Evolutionary conservation across 2,329 filamentous ascomycete genomes (phyloP).

Genomic region (Exophiala dermatitidis): DNA sequence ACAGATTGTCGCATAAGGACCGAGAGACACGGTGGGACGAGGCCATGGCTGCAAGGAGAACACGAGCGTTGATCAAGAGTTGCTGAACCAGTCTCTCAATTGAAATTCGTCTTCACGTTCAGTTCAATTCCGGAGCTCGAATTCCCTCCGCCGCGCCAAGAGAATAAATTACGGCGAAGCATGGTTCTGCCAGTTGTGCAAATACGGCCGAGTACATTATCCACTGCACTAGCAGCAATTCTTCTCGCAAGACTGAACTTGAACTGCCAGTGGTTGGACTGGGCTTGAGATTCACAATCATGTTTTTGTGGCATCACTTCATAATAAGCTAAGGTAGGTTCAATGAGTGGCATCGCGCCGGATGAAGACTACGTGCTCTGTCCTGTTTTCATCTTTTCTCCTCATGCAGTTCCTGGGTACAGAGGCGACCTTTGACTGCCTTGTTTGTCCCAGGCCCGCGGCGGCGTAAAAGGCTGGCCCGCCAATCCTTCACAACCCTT

Average conservation of each 20-base stretch:
- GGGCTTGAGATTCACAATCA: no score
- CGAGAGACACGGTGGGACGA: slow-evolving; percentile 7
- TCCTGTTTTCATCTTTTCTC: no score
- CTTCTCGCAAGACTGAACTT: no score
- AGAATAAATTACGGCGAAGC: background rate
- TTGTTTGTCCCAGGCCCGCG: no score
- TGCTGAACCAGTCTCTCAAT: background rate
- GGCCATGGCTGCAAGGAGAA: background rate
- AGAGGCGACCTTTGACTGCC: no score
- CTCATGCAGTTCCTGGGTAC: no score
- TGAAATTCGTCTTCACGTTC: background rate
- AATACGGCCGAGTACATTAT: background rate
- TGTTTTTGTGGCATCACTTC: no score
- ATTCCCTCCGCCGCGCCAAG: background rate
- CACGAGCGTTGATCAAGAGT: background rate
- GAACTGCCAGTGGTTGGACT: no score
- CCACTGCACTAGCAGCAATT: background rate
- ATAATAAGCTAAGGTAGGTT: no score
- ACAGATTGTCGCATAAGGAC: slow-evolving; percentile 8
- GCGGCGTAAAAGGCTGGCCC: no score
- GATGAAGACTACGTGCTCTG: no score
- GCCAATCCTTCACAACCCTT: background rate
- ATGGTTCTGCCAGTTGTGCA: background rate
- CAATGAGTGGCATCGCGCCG: no score
- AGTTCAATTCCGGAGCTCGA: background rate